These are phyloP conservation scores for Escallonia rubra DNA, from an alignment of 129 eudicot species.

Conservation along the genomic window DNA sequence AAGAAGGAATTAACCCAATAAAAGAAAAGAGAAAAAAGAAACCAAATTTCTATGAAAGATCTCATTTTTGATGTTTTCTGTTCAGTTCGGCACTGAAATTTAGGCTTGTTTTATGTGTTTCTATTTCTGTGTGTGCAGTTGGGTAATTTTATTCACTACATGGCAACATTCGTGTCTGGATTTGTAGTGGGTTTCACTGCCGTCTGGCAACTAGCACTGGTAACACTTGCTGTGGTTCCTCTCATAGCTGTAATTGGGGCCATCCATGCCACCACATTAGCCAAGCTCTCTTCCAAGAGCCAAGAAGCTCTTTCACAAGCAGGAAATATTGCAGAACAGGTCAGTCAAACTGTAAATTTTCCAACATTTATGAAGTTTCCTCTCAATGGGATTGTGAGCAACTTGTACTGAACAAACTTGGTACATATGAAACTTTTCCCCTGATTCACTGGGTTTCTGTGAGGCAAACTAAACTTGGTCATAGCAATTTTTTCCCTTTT, in stretches of 20 bases:
- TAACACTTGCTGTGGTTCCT: constrained; percentile 96
- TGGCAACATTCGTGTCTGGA: constrained; percentile 97
- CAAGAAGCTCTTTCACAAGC: constrained; percentile 94
- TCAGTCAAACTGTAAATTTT: constrained; percentile 7
- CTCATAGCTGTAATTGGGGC: constrained; percentile 89
- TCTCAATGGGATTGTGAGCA: too few relatives aligned
- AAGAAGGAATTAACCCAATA: background rate
- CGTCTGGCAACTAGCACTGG: constrained; percentile 93
- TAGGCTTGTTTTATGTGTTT: constrained; percentile 11
- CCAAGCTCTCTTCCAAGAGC: constrained; percentile 80
- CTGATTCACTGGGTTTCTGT: too few relatives aligned
- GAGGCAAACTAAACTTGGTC: too few relatives aligned
- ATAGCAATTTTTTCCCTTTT: too few relatives aligned
- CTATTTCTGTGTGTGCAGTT: constrained; percentile 36
- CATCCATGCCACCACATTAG: constrained; percentile 67
- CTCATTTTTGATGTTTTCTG: constrained; percentile 12
- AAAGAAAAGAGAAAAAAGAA: too few relatives aligned
- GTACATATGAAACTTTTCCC: too few relatives aligned
- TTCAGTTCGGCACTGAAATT: constrained; percentile 3
- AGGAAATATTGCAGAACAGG: constrained; percentile 98
- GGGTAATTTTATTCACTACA: constrained; percentile 92
- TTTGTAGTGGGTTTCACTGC: constrained; percentile 99
- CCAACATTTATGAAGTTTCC: background rate
- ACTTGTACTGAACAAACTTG: too few relatives aligned
- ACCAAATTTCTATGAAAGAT: background rate